phyloP scores from a whole-genome alignment of 805 yeast genomes.

The Hanseniaspora hatyaiensis region DNA sequence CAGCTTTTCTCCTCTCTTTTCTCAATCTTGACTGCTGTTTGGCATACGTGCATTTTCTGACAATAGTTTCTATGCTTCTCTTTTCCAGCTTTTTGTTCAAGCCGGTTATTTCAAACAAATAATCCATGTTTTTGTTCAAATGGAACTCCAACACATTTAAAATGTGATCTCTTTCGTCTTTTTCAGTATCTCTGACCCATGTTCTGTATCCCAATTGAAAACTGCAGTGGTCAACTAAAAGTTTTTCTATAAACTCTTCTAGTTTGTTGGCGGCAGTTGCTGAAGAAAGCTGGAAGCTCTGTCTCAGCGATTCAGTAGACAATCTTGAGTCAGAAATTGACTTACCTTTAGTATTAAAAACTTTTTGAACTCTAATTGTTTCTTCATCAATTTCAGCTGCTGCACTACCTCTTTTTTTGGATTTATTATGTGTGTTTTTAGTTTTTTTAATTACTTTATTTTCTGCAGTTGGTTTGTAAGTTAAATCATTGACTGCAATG shows the following conservation, averaged over 20 bases:
- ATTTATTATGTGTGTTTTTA: not conserved
- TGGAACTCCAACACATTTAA: conserved; percentile 39
- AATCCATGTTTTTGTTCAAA: conserved; percentile 41
- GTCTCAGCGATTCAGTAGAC: conserved; percentile 45
- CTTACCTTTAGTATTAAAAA: conserved; percentile 12
- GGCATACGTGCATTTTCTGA: conserved; percentile 70
- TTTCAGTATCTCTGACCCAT: conserved; percentile 72
- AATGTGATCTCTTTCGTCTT: conserved; percentile 38
- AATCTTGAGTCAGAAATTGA: conserved; percentile 42
- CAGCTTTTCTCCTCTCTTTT: conserved; percentile 42
- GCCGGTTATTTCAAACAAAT: conserved; percentile 32
- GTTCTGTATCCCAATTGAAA: conserved; percentile 68
- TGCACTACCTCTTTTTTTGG: not conserved
- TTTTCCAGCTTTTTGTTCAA: conserved; percentile 24
- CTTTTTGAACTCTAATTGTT: conserved; percentile 1
- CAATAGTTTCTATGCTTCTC: conserved; percentile 53
- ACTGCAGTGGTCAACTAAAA: conserved; percentile 47
- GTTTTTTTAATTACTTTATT: not conserved
- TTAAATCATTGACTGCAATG: not conserved
- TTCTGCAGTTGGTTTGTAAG: not conserved
- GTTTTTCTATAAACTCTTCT: conserved; percentile 41
- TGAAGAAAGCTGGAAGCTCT: conserved; percentile 38
- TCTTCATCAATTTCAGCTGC: not conserved
- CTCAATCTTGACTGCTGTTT: conserved; percentile 69
- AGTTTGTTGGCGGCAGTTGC: conserved; percentile 45